Evolutionary conservation across 352 stramenopile genomes (phyloP), one percentile per base, ranked within the genome.

Genomic region (Pseudoperonospora humuli): DNA sequence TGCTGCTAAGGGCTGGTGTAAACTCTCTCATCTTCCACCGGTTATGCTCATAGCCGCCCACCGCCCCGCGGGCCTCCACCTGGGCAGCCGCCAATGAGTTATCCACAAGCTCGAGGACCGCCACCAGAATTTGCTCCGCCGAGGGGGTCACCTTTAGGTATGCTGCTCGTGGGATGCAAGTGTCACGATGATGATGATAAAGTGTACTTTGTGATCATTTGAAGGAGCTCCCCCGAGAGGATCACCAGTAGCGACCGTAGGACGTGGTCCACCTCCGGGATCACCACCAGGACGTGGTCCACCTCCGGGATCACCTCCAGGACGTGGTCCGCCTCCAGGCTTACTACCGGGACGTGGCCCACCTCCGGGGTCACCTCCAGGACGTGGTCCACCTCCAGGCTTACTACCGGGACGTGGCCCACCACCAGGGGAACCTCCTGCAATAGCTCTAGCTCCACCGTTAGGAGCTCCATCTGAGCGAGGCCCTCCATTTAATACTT

Each of bases 71-170:
- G 67, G 3, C 66, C 61, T 5, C 63, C 65, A 9, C 60, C 63
- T 3, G 66, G 64, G 0, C n/a, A n/a, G n/a, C n/a, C 66, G 17
- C 67, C 71, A 11, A 60, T 64, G 29, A 59, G 54, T 20, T 84
- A 81, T 24, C 74, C 75, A 8, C 71, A 82, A 40, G 63, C 69
- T 33, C 57, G 71, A 32, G 72, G 70, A 3, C 70, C 70, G 18
- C 68, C 70, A 2, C 75, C 72, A 19, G 72, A 72, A 35, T 52
- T 64, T 40, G 61, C 57, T n/a, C 62, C 64, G 3, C 67, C 75
- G 3, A 58, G 59, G 39, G 65, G 70, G 11, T 61, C 65, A 19
- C 71, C 67, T 13, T 61, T 64, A 65, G 70, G 70, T 75, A 50
- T 26, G 9, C 7, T 36, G n/a, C n/a, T n/a, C n/a, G n/a, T n/a